These are phyloP conservation scores for Debaryomycetaceae sp. DNA, from an alignment of 1,139 yeast genomes.

Conservation along the genomic window DNA sequence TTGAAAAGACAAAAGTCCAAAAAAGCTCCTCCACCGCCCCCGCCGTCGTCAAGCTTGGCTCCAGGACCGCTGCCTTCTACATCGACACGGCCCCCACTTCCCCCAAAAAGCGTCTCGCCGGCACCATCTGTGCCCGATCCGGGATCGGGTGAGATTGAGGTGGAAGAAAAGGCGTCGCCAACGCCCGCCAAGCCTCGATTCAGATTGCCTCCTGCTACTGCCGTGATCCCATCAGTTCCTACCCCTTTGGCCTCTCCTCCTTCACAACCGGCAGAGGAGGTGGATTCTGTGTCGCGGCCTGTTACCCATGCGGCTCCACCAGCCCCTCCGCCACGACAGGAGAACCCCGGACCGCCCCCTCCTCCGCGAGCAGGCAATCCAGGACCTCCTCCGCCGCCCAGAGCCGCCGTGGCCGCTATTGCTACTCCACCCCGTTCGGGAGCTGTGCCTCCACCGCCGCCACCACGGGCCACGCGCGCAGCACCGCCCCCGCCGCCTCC, in stretches of 20 bases:
- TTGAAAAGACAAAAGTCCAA: constrained; percentile 9
- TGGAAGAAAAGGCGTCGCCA: constrained; percentile 4
- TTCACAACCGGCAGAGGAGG: constrained; percentile 1
- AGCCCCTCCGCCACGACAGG: constrained; percentile 13
- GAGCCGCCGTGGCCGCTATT: constrained; percentile 8
- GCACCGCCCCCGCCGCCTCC: constrained; percentile 10
- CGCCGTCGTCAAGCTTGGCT: too few species aligned
- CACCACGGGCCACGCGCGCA: constrained; percentile 7
- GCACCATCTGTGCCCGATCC: constrained; percentile 1
- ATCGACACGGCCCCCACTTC: constrained; percentile 3
- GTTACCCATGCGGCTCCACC: constrained; percentile 3
- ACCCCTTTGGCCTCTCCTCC: constrained; percentile 5
- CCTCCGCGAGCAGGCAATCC: constrained; percentile 5
- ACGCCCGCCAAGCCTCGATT: constrained; percentile 9
- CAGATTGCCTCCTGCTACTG: constrained; percentile 20
- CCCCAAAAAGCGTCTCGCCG: constrained; percentile 2
- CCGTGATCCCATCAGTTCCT: constrained; percentile 12
- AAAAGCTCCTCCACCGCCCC: constrained; percentile 40
- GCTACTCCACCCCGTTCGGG: constrained; percentile 12
- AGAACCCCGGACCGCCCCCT: constrained; percentile 4
- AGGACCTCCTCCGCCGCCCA: constrained; percentile 4
- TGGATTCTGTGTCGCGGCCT: background rate
- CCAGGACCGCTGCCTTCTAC: constrained; percentile 2
- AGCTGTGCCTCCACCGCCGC: constrained; percentile 3
- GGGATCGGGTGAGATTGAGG: constrained; percentile 3